Evolutionary conservation across 176 grass and related monocot species (phyloP).

Genomic region (Carex cristatella): DNA sequence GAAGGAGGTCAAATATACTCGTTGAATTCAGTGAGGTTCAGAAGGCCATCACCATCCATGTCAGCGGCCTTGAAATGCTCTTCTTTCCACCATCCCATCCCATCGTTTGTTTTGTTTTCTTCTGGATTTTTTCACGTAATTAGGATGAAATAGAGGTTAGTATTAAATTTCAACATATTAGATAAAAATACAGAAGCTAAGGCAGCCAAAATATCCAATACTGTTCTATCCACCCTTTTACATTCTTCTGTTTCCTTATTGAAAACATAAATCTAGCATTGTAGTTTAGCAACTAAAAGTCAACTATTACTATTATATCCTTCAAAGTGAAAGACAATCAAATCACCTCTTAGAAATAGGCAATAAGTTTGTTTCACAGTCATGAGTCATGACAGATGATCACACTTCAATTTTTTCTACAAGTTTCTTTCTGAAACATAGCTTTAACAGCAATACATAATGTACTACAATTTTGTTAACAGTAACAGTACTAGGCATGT

Average conservation of each 20-base stretch:
- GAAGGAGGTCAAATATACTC: constrained; percentile 44
- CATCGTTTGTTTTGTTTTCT: constrained; percentile 68
- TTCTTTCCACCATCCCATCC: constrained; percentile 85
- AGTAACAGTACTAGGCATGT: background rate
- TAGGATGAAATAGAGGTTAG: background rate
- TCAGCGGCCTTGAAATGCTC: constrained; percentile 82
- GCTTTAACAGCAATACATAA: background rate
- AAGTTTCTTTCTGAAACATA: background rate
- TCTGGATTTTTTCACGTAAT: constrained; percentile 38
- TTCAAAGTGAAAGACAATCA: background rate
- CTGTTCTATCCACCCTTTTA: background rate
- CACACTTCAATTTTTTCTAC: background rate
- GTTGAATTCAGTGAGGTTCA: constrained; percentile 86
- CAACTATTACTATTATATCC: background rate
- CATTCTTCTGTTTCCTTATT: background rate
- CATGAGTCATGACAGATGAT: background rate
- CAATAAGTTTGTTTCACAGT: background rate
- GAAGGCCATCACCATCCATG: constrained; percentile 54
- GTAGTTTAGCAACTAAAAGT: background rate
- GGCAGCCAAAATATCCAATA: background rate
- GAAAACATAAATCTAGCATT: constrained; percentile 8
- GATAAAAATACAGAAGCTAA: background rate
- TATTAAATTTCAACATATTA: constrained; percentile 16
- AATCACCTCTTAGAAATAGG: background rate
- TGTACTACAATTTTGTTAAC: background rate